These are phyloP conservation scores for Salix suchowensis DNA, from an alignment of 345 rosid species.

Conservation along the genomic window DNA sequence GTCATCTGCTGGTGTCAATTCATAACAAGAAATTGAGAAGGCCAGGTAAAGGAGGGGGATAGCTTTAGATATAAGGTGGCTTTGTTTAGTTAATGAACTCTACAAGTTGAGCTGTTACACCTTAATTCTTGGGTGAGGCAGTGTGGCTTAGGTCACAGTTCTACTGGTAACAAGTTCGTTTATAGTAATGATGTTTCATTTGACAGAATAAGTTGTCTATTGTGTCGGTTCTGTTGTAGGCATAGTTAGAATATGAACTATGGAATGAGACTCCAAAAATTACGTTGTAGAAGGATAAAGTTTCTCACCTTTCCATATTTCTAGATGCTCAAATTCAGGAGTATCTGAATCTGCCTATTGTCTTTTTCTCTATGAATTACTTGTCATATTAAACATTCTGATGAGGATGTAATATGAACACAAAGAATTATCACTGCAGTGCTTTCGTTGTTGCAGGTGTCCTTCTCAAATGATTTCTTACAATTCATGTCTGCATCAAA, in stretches of 20 bases:
- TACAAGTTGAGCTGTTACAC: background rate
- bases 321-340: background rate
- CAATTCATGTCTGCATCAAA: background rate
- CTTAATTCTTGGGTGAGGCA: background rate
- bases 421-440: background rate
- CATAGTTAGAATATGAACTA: background rate
- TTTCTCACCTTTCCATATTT: background rate
- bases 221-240: background rate
- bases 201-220: background rate
- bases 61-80: background rate
- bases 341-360: background rate
- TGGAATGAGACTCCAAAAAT: background rate
- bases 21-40: constrained; percentile 5
- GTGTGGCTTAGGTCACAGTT: background rate
- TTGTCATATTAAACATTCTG: background rate
- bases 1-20: constrained; percentile 27
- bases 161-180: background rate
- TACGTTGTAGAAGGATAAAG: background rate
- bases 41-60: background rate
- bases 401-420: background rate
- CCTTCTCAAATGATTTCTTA: background rate
- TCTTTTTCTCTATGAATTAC: background rate
- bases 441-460: background rate
- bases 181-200: background rate
- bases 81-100: background rate